Conservation (phyloP, 805 yeast species). For the Pichia thaimueangensis region DNA sequence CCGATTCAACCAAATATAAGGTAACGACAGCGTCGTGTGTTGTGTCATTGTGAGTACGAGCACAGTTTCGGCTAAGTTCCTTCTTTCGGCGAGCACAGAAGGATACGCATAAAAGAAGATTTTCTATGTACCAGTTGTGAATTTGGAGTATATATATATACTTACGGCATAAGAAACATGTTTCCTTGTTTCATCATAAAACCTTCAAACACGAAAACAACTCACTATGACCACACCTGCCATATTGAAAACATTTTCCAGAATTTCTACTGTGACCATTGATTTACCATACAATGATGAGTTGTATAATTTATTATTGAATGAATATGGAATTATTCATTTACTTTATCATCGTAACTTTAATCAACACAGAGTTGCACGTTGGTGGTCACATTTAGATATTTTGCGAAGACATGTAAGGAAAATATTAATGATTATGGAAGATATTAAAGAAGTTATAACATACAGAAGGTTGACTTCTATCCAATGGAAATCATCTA, state of each 20-base stretch:
- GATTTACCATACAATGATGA: constrained; percentile 1
- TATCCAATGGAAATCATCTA: constrained; percentile 11
- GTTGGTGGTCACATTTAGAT: constrained; percentile 73
- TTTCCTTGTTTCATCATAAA: no score
- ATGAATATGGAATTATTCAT: constrained; percentile 56
- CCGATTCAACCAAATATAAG: no score
- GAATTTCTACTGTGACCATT: neutral
- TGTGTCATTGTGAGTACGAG: no score
- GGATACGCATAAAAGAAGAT: no score
- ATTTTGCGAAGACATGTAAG: constrained; percentile 53
- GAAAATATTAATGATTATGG: constrained; percentile 30
- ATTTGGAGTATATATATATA: no score
- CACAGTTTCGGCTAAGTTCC: no score
- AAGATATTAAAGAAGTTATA: constrained; percentile 22
- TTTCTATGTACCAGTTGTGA: no score
- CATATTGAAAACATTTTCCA: constrained; percentile 1
- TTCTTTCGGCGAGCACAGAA: no score
- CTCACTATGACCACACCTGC: neutral
- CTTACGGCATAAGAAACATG: no score
- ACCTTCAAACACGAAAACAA: no score
- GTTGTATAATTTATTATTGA: constrained; percentile 16
- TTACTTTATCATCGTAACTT: constrained; percentile 62
- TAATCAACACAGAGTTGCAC: constrained; percentile 67
- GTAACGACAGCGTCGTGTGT: no score
- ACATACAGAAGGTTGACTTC: constrained; percentile 8